Conservation (phyloP, 2,329 filamentous ascomycete genomes). For the Monosporascus sp. region DNA sequence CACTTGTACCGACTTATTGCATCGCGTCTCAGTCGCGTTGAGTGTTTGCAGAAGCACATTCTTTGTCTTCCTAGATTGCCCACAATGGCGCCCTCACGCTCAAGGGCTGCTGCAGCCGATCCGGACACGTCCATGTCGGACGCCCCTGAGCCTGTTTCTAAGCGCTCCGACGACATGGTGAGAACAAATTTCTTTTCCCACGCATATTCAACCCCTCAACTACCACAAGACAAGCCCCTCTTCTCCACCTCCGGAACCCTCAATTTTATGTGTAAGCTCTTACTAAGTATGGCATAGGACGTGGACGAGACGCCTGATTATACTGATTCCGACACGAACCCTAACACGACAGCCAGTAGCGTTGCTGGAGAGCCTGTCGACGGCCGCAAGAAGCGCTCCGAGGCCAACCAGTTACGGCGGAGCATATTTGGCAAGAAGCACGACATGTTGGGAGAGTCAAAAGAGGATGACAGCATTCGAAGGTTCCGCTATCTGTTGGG, state of each 20-base stretch:
- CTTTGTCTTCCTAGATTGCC: slow-evolving; percentile 5
- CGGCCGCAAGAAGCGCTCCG: slow-evolving; percentile 78
- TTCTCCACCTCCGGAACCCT: too few species aligned
- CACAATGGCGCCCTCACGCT: slow-evolving; percentile 50
- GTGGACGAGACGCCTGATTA: slow-evolving; percentile 63
- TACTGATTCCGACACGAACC: slow-evolving; percentile 62
- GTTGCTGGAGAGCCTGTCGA: slow-evolving; percentile 74
- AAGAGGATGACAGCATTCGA: slow-evolving; percentile 94
- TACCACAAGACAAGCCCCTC: not conserved
- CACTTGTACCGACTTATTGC: slow-evolving; percentile 1
- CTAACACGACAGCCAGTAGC: slow-evolving; percentile 74
- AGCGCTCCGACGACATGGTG: slow-evolving; percentile 45
- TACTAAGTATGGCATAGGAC: slow-evolving; percentile 35
- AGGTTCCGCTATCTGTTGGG: slow-evolving; percentile 93
- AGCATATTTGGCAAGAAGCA: slow-evolving; percentile 95
- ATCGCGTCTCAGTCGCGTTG: slow-evolving; percentile 53
- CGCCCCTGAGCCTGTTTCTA: slow-evolving; percentile 42
- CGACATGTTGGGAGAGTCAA: slow-evolving; percentile 84
- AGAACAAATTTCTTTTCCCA: slow-evolving; percentile 10
- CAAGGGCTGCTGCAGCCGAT: slow-evolving; percentile 48
- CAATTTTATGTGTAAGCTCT: not conserved
- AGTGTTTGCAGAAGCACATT: slow-evolving; percentile 32
- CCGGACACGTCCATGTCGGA: slow-evolving; percentile 61
- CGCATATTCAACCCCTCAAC: slow-evolving; percentile 2
- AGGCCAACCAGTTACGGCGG: slow-evolving; percentile 84